Percentiles rank a stretch among this genome's conserved stretches.
Evolutionary conservation across 2,329 filamentous ascomycete species (phyloP).

Genomic region (Pseudogymnoascus sp.): DNA sequence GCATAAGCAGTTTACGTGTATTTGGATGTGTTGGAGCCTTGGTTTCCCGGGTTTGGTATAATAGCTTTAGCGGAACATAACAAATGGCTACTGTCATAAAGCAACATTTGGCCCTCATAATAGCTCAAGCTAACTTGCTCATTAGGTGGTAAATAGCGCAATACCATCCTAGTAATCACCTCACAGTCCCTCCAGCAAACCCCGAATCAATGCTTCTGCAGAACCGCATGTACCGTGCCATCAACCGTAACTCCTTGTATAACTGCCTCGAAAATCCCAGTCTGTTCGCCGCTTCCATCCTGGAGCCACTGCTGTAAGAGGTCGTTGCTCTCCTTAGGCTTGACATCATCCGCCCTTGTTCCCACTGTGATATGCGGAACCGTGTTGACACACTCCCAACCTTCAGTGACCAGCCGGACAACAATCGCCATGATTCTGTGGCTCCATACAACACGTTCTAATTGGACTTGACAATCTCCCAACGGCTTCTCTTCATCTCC

Average conservation of each 20-base stretch:
- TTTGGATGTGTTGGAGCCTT: neutral
- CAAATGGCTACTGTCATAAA: neutral
- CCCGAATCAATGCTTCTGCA: conserved; percentile 13
- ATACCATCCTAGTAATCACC: neutral
- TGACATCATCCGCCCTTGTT: conserved; percentile 66
- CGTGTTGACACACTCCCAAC: conserved; percentile 67
- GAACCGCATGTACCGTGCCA: conserved; percentile 27
- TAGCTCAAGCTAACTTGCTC: neutral
- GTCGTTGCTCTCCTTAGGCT: conserved; percentile 92
- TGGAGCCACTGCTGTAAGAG: conserved; percentile 71
- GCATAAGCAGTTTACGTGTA: conserved; percentile 25
- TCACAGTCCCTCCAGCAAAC: neutral
- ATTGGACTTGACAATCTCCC: conserved; percentile 57
- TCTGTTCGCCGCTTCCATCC: conserved; percentile 38
- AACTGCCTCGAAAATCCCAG: conserved; percentile 28
- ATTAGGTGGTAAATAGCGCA: neutral
- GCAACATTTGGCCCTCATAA: neutral
- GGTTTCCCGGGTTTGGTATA: neutral
- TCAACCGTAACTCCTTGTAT: conserved; percentile 26
- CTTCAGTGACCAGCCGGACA: conserved; percentile 60
- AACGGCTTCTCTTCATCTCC: conserved; percentile 45
- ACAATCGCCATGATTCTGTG: conserved; percentile 86
- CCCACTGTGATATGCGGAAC: conserved; percentile 87
- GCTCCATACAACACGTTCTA: conserved; percentile 76
- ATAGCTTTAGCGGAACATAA: neutral